Conservation (phyloP, 176 grass and related monocot genomes). For the Rhynchospora breviuscula region DNA sequence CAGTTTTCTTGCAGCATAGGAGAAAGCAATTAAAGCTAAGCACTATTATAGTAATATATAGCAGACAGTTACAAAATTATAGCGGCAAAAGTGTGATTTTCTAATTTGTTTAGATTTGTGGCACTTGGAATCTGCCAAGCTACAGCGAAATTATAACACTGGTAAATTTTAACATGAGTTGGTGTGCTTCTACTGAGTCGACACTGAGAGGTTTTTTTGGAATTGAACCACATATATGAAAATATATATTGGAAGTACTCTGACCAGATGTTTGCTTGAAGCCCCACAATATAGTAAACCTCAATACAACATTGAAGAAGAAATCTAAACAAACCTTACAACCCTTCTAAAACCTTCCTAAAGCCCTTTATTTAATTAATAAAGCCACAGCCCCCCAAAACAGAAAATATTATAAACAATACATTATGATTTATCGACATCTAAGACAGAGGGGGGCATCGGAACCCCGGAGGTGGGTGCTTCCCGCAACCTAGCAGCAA, state of each 20-base stretch:
- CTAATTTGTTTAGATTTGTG: background rate
- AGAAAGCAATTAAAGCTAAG: too few relatives aligned
- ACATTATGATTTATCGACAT: slow-evolving; percentile 1
- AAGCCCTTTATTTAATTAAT: slow-evolving; percentile 1
- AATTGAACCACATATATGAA: background rate
- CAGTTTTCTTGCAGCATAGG: too few relatives aligned
- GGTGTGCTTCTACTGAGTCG: background rate
- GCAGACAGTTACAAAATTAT: background rate
- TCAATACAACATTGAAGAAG: background rate
- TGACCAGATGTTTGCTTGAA: background rate
- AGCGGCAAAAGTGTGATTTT: background rate
- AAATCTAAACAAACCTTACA: background rate
- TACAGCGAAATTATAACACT: background rate
- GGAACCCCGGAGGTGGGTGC: slow-evolving; percentile 49
- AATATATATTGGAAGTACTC: background rate
- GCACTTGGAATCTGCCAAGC: background rate
- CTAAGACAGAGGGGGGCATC: slow-evolving; percentile 44
- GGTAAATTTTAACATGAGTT: background rate
- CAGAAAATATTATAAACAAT: background rate
- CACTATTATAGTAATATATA: too few relatives aligned
- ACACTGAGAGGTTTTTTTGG: background rate
- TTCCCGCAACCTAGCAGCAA: slow-evolving; percentile 71
- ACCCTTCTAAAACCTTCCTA: slow-evolving; percentile 11
- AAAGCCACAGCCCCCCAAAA: background rate
- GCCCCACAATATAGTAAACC: background rate